Evolutionary conservation across 1,284 basidiomycete species (phyloP), one percentile per base, ranked within the genome.

Genomic region (Fomitopsis schrenkii): DNA sequence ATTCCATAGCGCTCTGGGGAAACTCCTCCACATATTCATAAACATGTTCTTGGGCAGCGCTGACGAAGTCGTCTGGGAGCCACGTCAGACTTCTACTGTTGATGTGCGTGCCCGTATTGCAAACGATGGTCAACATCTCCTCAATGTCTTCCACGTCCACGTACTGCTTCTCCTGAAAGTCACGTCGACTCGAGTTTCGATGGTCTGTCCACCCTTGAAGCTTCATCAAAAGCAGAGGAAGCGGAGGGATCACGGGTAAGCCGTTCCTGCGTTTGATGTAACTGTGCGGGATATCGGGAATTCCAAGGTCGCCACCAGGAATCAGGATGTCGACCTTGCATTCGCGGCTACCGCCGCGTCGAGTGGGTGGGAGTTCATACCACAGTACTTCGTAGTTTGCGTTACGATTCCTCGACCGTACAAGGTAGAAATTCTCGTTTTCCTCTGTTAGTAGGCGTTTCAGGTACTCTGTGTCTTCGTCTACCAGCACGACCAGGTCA

Each of bases 121-220:
- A 54, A 6, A 72, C 73, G n/a, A 68, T 69, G 22, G 42, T 33
- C 33, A 70, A 55, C 17, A 70, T 64, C 67, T 63, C 66, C 7
- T 59, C 57, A 35, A 77, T 67, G 61, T 77, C 75, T 9, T 64
- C 57, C 1, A 65, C 65, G 54, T 76, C 75, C 15, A 65, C 65
- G 41, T 69, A 62, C 63, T 71, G 69, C 67, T 76, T 76, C 57
- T 55, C 62, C 58, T 59, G 67, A 54, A 71, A 59, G 50, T 72
- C 67, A 12, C 36, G 15, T 17, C 67, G 61, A 17, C 54, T 10
- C 3, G 75, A 69, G 9, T 59, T 58, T 41, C 72, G 69, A 59
- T 77, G 75, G 60, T 76, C 70, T 9, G 50, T 56, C 75, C 75
- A 77, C 5, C 70, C 74, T 61, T 76, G 71, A 35, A 76, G 67